These are phyloP conservation scores for Thuja plicata DNA, from an alignment of 83 land plant genomes.

Conservation along the genomic window DNA sequence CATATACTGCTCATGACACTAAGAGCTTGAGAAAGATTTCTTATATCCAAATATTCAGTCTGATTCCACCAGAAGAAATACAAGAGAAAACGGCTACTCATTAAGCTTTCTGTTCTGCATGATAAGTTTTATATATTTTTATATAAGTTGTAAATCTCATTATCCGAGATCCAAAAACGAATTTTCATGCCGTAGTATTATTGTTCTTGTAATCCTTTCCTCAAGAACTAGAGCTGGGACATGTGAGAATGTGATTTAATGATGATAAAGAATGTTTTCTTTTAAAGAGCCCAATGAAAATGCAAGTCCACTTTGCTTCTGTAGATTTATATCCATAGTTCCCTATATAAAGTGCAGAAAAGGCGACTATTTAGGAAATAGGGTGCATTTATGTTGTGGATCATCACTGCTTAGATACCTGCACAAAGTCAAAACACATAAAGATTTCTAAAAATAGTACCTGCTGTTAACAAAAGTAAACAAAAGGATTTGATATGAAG, in stretches of 20 bases:
- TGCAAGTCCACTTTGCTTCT: neutral
- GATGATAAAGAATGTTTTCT: neutral
- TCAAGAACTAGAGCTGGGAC: neutral
- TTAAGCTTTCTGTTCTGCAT: neutral
- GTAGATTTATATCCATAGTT: neutral
- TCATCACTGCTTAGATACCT: neutral
- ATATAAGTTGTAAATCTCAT: neutral
- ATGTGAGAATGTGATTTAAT: neutral
- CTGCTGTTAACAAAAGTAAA: neutral
- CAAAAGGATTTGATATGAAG: neutral
- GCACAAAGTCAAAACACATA: too few species aligned
- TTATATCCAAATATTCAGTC: neutral
- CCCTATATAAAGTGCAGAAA: neutral
- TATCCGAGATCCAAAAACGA: neutral
- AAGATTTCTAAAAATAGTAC: neutral
- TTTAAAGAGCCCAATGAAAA: neutral
- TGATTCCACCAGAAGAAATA: neutral
- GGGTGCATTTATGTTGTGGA: neutral
- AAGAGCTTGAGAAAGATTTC: neutral
- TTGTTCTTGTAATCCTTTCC: neutral
- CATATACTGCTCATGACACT: neutral
- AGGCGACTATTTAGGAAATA: neutral
- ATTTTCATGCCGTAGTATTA: neutral
- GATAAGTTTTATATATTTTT: neutral
- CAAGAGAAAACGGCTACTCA: neutral